phyloP scores from a whole-genome alignment of 345 rosid species.

The Dimocarpus longan region DNA sequence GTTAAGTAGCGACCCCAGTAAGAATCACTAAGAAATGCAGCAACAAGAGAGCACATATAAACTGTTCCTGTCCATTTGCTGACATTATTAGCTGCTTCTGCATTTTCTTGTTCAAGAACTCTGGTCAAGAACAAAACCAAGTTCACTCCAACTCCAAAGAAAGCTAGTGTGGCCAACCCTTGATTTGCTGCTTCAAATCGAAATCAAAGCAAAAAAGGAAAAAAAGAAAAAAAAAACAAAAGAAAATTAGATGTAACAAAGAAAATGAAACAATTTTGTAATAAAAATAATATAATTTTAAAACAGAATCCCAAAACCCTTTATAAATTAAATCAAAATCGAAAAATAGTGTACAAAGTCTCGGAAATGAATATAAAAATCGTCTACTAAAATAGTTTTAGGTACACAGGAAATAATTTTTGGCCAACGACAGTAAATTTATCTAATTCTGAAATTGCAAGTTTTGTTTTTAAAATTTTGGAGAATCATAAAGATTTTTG shows the following conservation, averaged over 20 bases:
- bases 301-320: too few relatives aligned
- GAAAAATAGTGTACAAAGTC: too few relatives aligned
- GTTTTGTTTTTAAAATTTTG: too few relatives aligned
- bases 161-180: slow-evolving; percentile 83
- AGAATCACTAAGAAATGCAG: slow-evolving; percentile 93
- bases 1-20: slow-evolving; percentile 96
- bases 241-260: neutral
- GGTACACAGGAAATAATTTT: too few relatives aligned
- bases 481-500: too few relatives aligned
- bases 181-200: slow-evolving; percentile 61
- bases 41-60: slow-evolving; percentile 77
- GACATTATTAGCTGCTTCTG: slow-evolving; percentile 82
- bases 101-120: slow-evolving; percentile 75
- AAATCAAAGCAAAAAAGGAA: neutral
- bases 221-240: too few relatives aligned
- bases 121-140: slow-evolving; percentile 80
- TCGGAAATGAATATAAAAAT: too few relatives aligned
- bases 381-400: too few relatives aligned
- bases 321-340: neutral
- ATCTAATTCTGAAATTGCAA: neutral
- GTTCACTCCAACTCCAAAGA: slow-evolving; percentile 93
- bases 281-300: too few relatives aligned
- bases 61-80: slow-evolving; percentile 98
- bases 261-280: too few relatives aligned
- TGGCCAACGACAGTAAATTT: too few relatives aligned